Base-by-base conservation (phyloP, 192 early-diverging fungal species). In the Jimgerdemannia lactiflua region DNA sequence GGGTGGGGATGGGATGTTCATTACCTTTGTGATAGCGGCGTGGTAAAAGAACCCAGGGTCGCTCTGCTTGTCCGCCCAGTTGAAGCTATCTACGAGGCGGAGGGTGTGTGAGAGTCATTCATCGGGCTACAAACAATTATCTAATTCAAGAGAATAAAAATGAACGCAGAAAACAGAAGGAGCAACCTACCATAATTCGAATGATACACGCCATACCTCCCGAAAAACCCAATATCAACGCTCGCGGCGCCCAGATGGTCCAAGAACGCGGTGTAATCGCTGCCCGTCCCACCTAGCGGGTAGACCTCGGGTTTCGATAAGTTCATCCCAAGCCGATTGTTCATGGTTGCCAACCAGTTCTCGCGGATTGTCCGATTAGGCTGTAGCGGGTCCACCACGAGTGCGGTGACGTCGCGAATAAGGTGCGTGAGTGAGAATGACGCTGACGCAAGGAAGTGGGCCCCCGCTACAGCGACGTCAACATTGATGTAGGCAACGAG, bases 241-340 rank as follows among this genome's bases (percentile, higher is more conserved):
- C 86, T 81, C 6, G 89, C 80, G 44, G 91, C 79, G 43, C 91
- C 91, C n/a, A 89, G 82, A 64, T 90, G 86, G 9, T 90, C 84
- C 63, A 90, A 78, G 73, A 92, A 92, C n/a, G 85, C 80, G 0
- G 81, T 77, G 70, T 80, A 89, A 67, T 90, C 91, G 65, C 88
- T 89, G 18, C 87, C 86, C 14, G 81, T 80, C 49, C 49, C 49
- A 2, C 86, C 89, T 2, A 91, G 79, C 3, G 73, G 71, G 43
- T 77, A 76, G 29, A 82, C 71, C 39, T 44, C 20, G 4, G 80
- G 80, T 39, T 43, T 74, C 8, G 39, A 41, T 39, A 68, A 19
- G 19, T 20, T 19, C 3, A 42, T 4, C 29, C 40, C 20, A 8
- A 54, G 39, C 2, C 0, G 6, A 59, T 59, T 59, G 49, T 59